Evolutionary conservation across 306 rosid species (phyloP).

Genomic region (Alnus glutinosa): DNA sequence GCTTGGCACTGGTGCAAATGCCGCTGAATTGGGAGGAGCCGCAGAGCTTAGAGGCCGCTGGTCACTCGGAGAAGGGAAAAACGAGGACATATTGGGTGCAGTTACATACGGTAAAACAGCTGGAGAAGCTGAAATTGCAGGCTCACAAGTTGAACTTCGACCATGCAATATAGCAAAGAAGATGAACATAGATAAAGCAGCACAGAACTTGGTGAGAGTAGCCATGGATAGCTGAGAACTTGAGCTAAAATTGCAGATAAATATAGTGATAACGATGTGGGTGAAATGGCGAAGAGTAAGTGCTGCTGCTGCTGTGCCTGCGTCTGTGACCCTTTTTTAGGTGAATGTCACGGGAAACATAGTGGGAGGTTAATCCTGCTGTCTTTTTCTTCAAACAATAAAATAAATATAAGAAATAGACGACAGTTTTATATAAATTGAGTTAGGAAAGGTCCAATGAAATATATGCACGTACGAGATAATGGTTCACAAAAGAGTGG

Average conservation of each 20-base stretch:
- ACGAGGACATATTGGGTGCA: constrained; percentile 59
- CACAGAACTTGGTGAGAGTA: constrained; percentile 26
- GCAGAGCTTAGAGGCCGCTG: constrained; percentile 32
- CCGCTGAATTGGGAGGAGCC: constrained; percentile 31
- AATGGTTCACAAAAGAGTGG: background rate
- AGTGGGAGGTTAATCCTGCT: background rate
- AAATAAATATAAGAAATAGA: too few relatives aligned
- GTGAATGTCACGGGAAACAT: constrained; percentile 53
- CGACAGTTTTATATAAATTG: too few relatives aligned
- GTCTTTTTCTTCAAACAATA: constrained; percentile 1
- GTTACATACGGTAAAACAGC: constrained; percentile 49
- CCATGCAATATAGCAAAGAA: constrained; percentile 4
- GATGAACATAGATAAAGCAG: constrained; percentile 17
- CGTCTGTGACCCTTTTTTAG: constrained; percentile 7
- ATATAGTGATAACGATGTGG: constrained; percentile 13
- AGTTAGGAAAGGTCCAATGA: too few relatives aligned
- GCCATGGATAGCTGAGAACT: constrained; percentile 45
- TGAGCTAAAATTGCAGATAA: constrained; percentile 19
- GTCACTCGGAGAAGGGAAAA: constrained; percentile 51
- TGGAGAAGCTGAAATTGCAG: constrained; percentile 60
- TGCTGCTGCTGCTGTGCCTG: background rate
- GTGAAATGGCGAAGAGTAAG: constrained; percentile 2
- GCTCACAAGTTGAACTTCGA: constrained; percentile 38
- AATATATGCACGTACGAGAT: constrained; percentile 14
- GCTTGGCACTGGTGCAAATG: constrained; percentile 41